Percentiles rank a stretch among this genome's conserved stretches.
These are phyloP conservation scores for Apiotrichum veenhuisii DNA, from an alignment of 1,284 basidiomycete genomes.

Conservation along the genomic window DNA sequence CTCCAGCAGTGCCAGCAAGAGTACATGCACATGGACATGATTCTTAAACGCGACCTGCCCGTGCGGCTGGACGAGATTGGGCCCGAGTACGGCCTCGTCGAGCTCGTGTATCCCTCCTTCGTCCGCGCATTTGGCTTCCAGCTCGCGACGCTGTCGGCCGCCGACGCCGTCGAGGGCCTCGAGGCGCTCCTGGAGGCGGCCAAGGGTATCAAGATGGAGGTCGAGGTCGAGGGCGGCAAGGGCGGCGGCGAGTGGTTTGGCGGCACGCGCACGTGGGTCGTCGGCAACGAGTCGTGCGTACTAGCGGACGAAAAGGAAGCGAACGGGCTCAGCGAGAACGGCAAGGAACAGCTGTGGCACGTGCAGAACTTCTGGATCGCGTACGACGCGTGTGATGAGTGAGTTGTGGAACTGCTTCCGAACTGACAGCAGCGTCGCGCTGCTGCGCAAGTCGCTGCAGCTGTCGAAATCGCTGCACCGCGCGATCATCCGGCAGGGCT, in stretches of 20 bases:
- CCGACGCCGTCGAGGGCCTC: slow-evolving; percentile 89
- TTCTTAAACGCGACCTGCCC: slow-evolving; percentile 78
- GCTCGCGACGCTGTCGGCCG: slow-evolving; percentile 78
- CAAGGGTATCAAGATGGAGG: slow-evolving; percentile 79
- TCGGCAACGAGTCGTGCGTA: slow-evolving; percentile 10
- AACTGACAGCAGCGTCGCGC: slow-evolving; percentile 56
- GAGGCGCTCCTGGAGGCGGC: slow-evolving; percentile 86
- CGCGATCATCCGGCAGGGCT: slow-evolving; percentile 88
- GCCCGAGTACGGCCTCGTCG: slow-evolving; percentile 94
- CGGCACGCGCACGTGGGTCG: slow-evolving; percentile 38
- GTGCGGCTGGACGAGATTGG: slow-evolving; percentile 82
- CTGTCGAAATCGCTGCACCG: slow-evolving; percentile 89
- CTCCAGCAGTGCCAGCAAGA: slow-evolving; percentile 89
- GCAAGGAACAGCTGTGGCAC: slow-evolving; percentile 64
- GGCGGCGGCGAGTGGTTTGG: slow-evolving; percentile 91
- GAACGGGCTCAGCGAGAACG: slow-evolving; percentile 22
- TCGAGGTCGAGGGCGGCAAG: slow-evolving; percentile 75
- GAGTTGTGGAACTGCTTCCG: slow-evolving; percentile 47
- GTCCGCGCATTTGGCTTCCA: slow-evolving; percentile 85
- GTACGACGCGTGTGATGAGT: slow-evolving; percentile 85
- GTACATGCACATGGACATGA: slow-evolving; percentile 93
- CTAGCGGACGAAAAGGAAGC: slow-evolving; percentile 40
- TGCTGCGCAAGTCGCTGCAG: slow-evolving; percentile 70
- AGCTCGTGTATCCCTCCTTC: slow-evolving; percentile 90
- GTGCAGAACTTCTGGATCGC: slow-evolving; percentile 89